phyloP scores from a whole-genome alignment of 345 rosid species.

The Populus alba region DNA sequence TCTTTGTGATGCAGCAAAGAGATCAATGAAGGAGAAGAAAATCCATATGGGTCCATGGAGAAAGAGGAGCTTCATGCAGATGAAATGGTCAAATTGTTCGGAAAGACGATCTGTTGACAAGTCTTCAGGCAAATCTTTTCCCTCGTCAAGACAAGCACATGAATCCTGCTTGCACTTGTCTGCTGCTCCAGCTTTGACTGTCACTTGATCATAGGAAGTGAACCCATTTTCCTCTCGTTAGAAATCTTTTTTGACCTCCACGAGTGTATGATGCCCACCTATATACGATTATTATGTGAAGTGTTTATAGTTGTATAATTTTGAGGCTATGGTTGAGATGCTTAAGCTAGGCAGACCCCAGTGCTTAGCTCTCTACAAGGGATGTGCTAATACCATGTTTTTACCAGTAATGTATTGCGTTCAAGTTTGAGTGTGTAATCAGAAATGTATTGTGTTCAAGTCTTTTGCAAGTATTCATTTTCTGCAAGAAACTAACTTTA shows the following conservation, averaged over 20 bases:
- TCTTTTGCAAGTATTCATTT: no score
- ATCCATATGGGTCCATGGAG: conserved; percentile 51
- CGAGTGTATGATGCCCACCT: background rate
- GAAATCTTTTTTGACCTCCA: background rate
- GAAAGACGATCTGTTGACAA: background rate
- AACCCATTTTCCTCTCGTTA: background rate
- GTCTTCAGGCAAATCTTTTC: background rate
- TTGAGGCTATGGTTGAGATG: background rate
- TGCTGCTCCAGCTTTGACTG: conserved; percentile 7
- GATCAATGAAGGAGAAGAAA: conserved; percentile 47
- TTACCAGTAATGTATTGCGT: no score
- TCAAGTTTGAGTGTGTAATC: background rate
- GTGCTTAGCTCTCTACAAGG: background rate
- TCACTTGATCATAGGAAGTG: background rate
- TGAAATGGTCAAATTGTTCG: conserved; percentile 44
- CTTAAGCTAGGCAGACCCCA: background rate
- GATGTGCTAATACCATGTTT: background rate
- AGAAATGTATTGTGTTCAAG: no score
- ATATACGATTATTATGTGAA: background rate
- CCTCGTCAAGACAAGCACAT: conserved; percentile 8
- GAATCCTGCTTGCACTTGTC: conserved; percentile 11
- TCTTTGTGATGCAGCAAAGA: conserved; percentile 40
- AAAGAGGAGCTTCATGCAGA: conserved; percentile 48
- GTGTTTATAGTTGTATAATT: background rate
- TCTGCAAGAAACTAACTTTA: no score